A percentile compares a stretch with the other conserved stretches of the same genome.
These are phyloP conservation scores for Teratosphaeria nubilosa DNA, from an alignment of 2,329 filamentous ascomycete species.

Conservation along the genomic window DNA sequence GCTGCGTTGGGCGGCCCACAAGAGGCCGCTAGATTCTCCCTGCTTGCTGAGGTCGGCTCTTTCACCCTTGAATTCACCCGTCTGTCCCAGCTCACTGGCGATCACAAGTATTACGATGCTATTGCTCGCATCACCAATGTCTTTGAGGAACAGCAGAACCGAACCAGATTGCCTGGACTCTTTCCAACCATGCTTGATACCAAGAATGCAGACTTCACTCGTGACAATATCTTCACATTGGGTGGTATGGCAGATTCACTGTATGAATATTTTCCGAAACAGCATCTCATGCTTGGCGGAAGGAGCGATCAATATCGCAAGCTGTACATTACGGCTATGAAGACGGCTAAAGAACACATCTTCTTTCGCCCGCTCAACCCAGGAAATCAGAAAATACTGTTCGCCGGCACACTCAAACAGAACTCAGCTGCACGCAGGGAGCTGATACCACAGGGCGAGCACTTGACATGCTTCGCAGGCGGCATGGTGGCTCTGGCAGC, in stretches of 20 bases:
- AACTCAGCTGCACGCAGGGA: constrained; percentile 2
- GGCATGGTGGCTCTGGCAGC: constrained; percentile 54
- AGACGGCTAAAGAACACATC: constrained; percentile 38
- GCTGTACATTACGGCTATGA: constrained; percentile 39
- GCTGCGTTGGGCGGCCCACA: constrained; percentile 4
- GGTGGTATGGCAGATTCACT: constrained; percentile 27
- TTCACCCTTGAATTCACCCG: constrained; percentile 39
- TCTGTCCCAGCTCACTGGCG: constrained; percentile 35
- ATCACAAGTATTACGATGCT: constrained; percentile 38
- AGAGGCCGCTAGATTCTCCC: constrained; percentile 7
- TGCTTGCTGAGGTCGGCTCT: constrained; percentile 38
- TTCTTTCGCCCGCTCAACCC: constrained; percentile 40
- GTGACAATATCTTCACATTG: constrained; percentile 29
- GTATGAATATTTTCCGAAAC: constrained; percentile 38
- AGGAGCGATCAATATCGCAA: constrained; percentile 29
- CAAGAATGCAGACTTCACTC: constrained; percentile 30
- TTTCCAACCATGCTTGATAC: constrained; percentile 38
- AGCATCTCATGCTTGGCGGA: constrained; percentile 37
- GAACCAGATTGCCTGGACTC: constrained; percentile 36
- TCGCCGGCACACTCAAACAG: constrained; percentile 33
- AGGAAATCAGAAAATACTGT: constrained; percentile 35
- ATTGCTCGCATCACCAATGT: constrained; percentile 32
- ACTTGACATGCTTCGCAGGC: constrained; percentile 51
- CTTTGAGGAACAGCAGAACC: constrained; percentile 32
- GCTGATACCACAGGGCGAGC: constrained; percentile 44